These are phyloP conservation scores for Coriolopsis trogii DNA, from an alignment of 1,284 basidiomycete genomes.

Conservation along the genomic window DNA sequence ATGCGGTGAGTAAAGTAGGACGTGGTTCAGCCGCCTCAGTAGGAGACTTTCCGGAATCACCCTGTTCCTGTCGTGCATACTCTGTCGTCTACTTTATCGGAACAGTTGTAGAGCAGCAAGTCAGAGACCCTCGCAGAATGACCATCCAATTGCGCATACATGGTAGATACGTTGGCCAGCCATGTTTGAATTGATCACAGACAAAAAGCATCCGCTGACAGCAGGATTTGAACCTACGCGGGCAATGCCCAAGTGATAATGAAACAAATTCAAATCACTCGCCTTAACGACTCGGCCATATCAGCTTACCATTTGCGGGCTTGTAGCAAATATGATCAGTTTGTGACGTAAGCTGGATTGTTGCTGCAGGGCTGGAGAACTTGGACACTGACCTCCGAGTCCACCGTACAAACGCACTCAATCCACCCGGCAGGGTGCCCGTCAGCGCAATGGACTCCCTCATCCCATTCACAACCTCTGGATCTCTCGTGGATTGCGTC, in stretches of 20 bases:
- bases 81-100: too few relatives aligned
- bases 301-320: conserved; percentile 47
- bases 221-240: conserved; percentile 83
- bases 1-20: too few relatives aligned
- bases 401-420: neutral
- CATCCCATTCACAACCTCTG: conserved; percentile 96
- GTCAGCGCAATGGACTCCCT: conserved; percentile 78
- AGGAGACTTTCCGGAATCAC: too few relatives aligned
- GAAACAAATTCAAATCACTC: conserved; percentile 68
- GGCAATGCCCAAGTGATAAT: conserved; percentile 74
- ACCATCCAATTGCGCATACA: too few relatives aligned
- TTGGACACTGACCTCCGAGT: neutral
- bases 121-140: too few relatives aligned
- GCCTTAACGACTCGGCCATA: conserved; percentile 86
- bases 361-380: too few relatives aligned
- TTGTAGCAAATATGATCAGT: neutral
- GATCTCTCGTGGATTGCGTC: conserved; percentile 95
- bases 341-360: too few relatives aligned
- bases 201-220: conserved; percentile 61
- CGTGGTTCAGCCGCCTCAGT: too few relatives aligned
- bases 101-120: too few relatives aligned
- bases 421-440: conserved; percentile 9
- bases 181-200: too few relatives aligned
- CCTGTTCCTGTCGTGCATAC: too few relatives aligned
- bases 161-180: too few relatives aligned